Evolutionary conservation across 2,329 filamentous ascomycete species (phyloP).

Genomic region (Daldinia sp.): DNA sequence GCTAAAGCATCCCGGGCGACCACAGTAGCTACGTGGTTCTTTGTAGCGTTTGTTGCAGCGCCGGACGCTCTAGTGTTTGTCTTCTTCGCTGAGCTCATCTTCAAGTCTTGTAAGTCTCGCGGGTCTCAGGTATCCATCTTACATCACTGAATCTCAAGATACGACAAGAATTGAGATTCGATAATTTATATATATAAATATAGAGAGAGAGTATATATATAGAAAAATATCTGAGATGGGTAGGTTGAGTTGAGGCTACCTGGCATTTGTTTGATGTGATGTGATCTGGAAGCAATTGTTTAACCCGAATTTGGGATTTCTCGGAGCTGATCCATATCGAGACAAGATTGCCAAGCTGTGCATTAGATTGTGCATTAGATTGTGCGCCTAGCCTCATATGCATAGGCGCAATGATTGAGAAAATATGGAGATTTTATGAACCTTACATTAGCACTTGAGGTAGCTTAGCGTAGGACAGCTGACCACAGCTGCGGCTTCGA

Average conservation of each 20-base stretch:
- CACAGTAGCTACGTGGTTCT: conserved; percentile 41
- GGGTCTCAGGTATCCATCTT: conserved; percentile 10
- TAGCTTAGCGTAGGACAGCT: conserved; percentile 16
- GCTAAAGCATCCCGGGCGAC: conserved; percentile 48
- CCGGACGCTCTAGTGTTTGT: conserved; percentile 17
- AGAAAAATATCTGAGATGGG: no score
- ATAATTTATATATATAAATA: neutral
- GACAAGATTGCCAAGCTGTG: conserved; percentile 18
- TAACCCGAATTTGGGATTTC: conserved; percentile 39
- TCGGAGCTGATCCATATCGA: conserved; percentile 41
- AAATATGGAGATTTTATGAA: no score
- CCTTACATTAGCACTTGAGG: neutral
- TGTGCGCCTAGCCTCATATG: neutral
- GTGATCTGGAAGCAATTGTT: conserved; percentile 26
- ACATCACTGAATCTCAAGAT: neutral
- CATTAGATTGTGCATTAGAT: conserved; percentile 6
- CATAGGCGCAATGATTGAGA: no score
- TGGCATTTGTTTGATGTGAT: conserved; percentile 40
- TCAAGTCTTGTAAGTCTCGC: neutral
- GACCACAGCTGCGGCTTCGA: conserved; percentile 15
- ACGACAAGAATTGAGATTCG: neutral
- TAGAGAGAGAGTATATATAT: no score
- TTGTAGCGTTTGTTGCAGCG: conserved; percentile 21
- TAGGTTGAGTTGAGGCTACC: conserved; percentile 39
- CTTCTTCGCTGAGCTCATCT: conserved; percentile 39